Percentiles rank a stretch among this genome's conserved stretches.
Evolutionary conservation across 1,139 yeast genomes (phyloP).

Genomic region (Magnusiomyces sp.): DNA sequence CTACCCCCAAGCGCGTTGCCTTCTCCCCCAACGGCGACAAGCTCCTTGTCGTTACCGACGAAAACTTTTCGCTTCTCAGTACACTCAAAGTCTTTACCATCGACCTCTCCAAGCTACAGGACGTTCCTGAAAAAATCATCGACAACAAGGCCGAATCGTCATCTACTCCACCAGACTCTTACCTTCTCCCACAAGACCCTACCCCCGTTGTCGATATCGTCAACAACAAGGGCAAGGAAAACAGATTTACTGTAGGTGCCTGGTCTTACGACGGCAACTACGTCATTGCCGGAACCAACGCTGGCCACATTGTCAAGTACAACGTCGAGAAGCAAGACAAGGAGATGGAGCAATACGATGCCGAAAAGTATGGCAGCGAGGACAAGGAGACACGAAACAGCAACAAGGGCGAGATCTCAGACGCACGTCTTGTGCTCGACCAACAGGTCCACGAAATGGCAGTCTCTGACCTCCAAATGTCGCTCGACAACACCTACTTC

Average conservation of each 20-base stretch:
- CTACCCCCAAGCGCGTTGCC: constrained; percentile 88
- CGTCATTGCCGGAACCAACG: constrained; percentile 81
- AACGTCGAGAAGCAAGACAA: constrained; percentile 82
- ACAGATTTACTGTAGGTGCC: constrained; percentile 76
- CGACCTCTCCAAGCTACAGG: constrained; percentile 45
- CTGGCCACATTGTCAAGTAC: constrained; percentile 76
- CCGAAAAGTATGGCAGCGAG: no score
- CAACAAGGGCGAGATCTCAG: constrained; percentile 22
- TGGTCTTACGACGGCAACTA: constrained; percentile 73
- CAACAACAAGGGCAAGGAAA: no score
- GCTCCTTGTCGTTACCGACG: constrained; percentile 76
- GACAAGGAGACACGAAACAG: no score
- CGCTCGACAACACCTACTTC: constrained; percentile 80
- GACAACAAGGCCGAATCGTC: no score
- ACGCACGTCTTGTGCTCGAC: constrained; percentile 24
- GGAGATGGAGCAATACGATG: no score
- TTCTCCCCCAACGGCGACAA: constrained; percentile 66
- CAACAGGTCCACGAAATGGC: constrained; percentile 62
- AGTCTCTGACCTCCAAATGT: constrained; percentile 84
- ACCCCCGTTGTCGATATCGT: no score
- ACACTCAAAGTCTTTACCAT: constrained; percentile 62
- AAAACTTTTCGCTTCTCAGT: constrained; percentile 88
- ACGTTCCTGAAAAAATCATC: no score
- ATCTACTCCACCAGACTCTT: no score
- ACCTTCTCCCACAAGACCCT: no score